Conservation (phyloP, 2,329 filamentous ascomycete species). For the Acrocalymma vagum region DNA sequence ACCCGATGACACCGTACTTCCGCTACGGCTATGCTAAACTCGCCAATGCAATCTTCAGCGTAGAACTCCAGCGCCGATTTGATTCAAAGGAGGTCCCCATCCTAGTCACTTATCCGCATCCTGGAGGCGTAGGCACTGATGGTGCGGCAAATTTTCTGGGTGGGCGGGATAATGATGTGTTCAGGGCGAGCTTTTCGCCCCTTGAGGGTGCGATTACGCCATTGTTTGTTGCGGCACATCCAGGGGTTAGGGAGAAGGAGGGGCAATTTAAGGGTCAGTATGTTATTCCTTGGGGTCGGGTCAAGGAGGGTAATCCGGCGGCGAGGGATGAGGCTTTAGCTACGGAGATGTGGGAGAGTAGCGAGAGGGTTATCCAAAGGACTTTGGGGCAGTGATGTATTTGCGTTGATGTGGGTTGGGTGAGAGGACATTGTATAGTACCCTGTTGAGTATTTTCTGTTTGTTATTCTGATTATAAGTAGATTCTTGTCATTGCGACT, state of each 20-base stretch:
- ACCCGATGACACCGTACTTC: slow-evolving; percentile 22
- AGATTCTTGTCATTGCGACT: too few species aligned
- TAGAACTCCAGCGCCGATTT: slow-evolving; percentile 45
- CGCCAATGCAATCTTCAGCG: slow-evolving; percentile 54
- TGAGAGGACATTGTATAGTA: too few species aligned
- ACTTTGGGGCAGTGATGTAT: too few species aligned
- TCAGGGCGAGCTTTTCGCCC: slow-evolving; percentile 3
- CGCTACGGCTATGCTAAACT: slow-evolving; percentile 57
- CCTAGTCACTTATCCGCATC: slow-evolving; percentile 14
- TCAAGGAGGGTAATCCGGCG: slow-evolving; percentile 3
- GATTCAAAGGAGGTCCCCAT: slow-evolving; percentile 12
- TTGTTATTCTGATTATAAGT: too few species aligned
- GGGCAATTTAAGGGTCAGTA: slow-evolving; percentile 11
- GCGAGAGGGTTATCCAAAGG: slow-evolving; percentile 11
- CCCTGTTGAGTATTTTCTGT: too few species aligned
- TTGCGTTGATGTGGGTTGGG: too few species aligned
- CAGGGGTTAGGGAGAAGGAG: slow-evolving; percentile 11
- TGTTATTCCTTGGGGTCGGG: slow-evolving; percentile 13
- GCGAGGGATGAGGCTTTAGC: slow-evolving; percentile 7
- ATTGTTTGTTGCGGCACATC: slow-evolving; percentile 16
- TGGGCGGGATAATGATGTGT: slow-evolving; percentile 3
- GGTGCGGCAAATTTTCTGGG: slow-evolving; percentile 7
- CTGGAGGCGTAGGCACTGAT: slow-evolving; percentile 14
- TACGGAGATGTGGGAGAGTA: slow-evolving; percentile 13
- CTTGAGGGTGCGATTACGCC: slow-evolving; percentile 17